Percentiles rank a stretch among this genome's conserved stretches.
phyloP scores from a whole-genome alignment of 2,329 filamentous ascomycete species.

The Colletotrichum filicis region DNA sequence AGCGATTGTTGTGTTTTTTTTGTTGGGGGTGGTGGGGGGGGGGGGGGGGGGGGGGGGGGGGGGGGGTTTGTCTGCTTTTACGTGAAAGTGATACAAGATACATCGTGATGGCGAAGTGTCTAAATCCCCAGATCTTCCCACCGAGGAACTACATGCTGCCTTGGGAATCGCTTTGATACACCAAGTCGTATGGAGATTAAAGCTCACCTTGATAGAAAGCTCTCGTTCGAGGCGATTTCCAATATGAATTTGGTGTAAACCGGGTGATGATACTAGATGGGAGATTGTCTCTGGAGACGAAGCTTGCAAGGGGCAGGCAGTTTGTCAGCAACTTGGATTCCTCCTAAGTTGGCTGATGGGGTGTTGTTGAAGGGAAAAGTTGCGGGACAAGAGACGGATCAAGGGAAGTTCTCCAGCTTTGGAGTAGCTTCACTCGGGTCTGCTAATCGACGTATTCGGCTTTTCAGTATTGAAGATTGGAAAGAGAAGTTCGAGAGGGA shows the following conservation, averaged over 20 bases:
- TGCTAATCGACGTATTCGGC: slow-evolving; percentile 15
- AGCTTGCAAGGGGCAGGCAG: neutral
- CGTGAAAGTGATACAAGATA: neutral
- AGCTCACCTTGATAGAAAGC: slow-evolving; percentile 7
- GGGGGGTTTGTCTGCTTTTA: neutral
- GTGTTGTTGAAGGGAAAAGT: neutral
- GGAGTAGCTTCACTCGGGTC: slow-evolving; percentile 4
- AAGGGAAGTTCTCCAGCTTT: slow-evolving; percentile 17
- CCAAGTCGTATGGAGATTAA: neutral
- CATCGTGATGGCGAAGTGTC: neutral
- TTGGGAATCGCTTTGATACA: neutral
- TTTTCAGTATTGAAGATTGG: neutral
- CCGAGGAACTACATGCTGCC: neutral
- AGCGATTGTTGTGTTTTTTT: too few relatives aligned
- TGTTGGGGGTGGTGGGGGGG: too few relatives aligned
- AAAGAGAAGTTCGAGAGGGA: slow-evolving; percentile 10
- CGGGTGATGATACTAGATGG: neutral
- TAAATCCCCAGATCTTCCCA: neutral
- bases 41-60: neutral
- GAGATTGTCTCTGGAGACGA: too few relatives aligned
- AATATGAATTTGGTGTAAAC: neutral
- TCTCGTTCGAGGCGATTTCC: neutral
- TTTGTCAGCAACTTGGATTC: slow-evolving; percentile 3
- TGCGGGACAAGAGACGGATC: neutral
- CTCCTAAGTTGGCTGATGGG: neutral